Percentiles rank a stretch among this genome's conserved stretches.
Evolutionary conservation across 2,329 filamentous ascomycete genomes (phyloP).

Genomic region (Claviceps capensis): DNA sequence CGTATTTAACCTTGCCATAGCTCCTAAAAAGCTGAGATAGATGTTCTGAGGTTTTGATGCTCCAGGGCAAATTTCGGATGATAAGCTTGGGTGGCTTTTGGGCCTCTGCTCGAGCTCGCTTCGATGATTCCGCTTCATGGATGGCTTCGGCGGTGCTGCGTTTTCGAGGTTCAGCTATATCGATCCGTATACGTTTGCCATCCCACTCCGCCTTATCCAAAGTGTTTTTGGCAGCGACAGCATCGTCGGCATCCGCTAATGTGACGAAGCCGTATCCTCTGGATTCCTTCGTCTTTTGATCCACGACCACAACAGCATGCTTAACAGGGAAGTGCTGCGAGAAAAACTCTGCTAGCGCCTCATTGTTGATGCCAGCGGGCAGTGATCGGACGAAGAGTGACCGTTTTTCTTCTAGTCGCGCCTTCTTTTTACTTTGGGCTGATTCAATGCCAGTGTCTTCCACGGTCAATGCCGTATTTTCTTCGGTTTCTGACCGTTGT

Average conservation of each 20-base stretch:
- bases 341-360: slow-evolving; percentile 76
- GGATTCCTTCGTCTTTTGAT: slow-evolving; percentile 73
- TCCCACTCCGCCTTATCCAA: slow-evolving; percentile 67
- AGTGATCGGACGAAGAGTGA: slow-evolving; percentile 88
- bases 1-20: slow-evolving; percentile 83
- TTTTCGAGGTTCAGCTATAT: slow-evolving; percentile 76
- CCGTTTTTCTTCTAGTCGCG: slow-evolving; percentile 44
- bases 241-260: slow-evolving; percentile 87
- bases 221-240: slow-evolving; percentile 64
- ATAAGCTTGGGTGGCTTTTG: slow-evolving; percentile 64
- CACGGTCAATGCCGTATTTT: slow-evolving; percentile 15
- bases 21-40: slow-evolving; percentile 66
- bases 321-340: slow-evolving; percentile 91
- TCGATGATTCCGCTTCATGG: slow-evolving; percentile 25
- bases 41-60: slow-evolving; percentile 74
- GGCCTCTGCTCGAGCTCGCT: slow-evolving; percentile 43
- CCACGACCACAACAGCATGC: slow-evolving; percentile 83
- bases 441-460: slow-evolving; percentile 19
- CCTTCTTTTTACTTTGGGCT: slow-evolving; percentile 34
- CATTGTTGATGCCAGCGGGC: slow-evolving; percentile 63
- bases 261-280: slow-evolving; percentile 95
- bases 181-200: slow-evolving; percentile 70
- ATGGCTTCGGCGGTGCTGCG: slow-evolving; percentile 41
- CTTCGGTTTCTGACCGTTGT: slow-evolving; percentile 20
- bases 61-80: slow-evolving; percentile 91